Base-by-base conservation (phyloP, 805 yeast genomes). In the Naumovozyma castellii region DNA sequence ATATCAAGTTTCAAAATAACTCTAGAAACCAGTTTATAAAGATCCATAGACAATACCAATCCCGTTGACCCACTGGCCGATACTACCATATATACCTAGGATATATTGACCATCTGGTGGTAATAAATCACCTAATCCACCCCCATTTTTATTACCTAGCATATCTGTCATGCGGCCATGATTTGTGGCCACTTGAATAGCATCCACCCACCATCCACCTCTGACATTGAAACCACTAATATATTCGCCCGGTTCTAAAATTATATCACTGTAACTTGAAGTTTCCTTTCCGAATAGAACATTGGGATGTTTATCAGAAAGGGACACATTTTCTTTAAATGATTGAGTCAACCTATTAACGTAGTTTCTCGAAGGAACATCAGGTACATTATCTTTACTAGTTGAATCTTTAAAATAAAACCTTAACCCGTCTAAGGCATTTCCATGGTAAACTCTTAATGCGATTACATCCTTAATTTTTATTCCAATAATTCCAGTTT, bases 171-270 rank as follows among this genome's bases (percentile, higher is more conserved):
- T 50, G 44, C 78, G 66, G 2, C 81, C 82, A 3, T 55, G 54
- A 41, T 64, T 66, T 2, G 94, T 83, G 15, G 77, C 67, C 27
- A 92, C 64, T 54, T 84, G 92, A 17, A 85, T 65, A 1, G 81
- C 95, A 66, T 92, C 97, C 4, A 92, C 67, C 97, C 97, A 92
- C 1, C 70, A 77, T 9, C 97, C 97, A 32, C 76, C 68, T 47
- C 94, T 69, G 35, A 86, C 63, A 33, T 71, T 68, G 40, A 88
- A 64, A 18, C 80, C 81, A 3, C 67, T 57, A 5, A 90, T 64
- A 8, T 47, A 43, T 54, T 90, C 95, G 35, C 77, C 84, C 0
- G 57, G 57, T 3, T 65, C 64, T n/a, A 87, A 50, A 1, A 54
- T 56, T 42, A 80, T 72, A 43, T 80, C 87, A 0, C 78, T 53